Conservation (phyloP, 495 filamentous ascomycete species). For the Hypoxylon fragiforme region DNA sequence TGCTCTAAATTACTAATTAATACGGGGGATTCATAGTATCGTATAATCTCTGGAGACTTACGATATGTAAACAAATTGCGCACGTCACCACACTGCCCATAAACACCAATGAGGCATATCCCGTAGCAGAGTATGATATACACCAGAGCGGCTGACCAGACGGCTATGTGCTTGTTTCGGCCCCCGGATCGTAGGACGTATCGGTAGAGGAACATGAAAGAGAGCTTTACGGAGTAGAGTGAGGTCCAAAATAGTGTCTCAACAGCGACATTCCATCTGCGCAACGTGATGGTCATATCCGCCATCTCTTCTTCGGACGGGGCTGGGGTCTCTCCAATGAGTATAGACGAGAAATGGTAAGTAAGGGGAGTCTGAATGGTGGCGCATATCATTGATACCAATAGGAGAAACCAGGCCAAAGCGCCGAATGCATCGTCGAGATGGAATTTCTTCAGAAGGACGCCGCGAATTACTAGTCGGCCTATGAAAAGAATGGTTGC, state of each 20-base stretch:
- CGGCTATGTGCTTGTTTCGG: not conserved
- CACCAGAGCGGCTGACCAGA: not conserved
- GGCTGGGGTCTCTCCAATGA: slow-evolving; percentile 17
- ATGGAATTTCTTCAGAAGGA: slow-evolving; percentile 15
- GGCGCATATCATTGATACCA: slow-evolving; percentile 1
- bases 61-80: slow-evolving; percentile 8
- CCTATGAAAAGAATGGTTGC: slow-evolving; percentile 5
- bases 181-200: not conserved
- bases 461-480: slow-evolving; percentile 11
- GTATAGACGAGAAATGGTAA: slow-evolving; percentile 12
- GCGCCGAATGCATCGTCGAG: slow-evolving; percentile 12
- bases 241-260: slow-evolving; percentile 17
- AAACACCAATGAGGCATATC: slow-evolving; percentile 15
- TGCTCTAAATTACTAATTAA: not conserved
- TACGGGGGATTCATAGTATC: not conserved
- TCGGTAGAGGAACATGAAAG: slow-evolving; percentile 20
- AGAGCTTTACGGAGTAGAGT: slow-evolving; percentile 17
- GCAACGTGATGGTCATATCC: slow-evolving; percentile 11
- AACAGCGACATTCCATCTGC: slow-evolving; percentile 3
- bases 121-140: slow-evolving; percentile 17
- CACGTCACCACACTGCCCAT: slow-evolving; percentile 15
- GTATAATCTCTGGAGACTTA: not conserved
- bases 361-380: slow-evolving; percentile 9
- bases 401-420: slow-evolving; percentile 11
- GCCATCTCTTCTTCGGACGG: slow-evolving; percentile 8